These are phyloP conservation scores for Talinum fruticosum DNA, from an alignment of 148 eudicot species.

Conservation along the genomic window DNA sequence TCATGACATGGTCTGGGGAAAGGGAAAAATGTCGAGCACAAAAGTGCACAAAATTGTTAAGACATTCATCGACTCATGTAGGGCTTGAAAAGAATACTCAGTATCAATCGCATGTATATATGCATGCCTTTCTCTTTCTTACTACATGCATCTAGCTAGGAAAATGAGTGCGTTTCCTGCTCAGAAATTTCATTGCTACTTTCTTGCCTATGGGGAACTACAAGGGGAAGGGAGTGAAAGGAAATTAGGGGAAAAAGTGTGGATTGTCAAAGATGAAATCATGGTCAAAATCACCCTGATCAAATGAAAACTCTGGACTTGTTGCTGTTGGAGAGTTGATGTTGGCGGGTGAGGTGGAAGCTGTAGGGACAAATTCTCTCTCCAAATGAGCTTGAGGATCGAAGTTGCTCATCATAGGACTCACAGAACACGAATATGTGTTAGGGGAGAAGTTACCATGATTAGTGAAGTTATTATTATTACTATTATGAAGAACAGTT, in stretches of 20 bases:
- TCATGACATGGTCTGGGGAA: not conserved
- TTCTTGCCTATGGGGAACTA: not conserved
- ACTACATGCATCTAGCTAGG: slow-evolving; percentile 1
- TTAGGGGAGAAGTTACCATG: not conserved
- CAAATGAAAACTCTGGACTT: slow-evolving; percentile 2
- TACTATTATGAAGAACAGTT: not conserved
- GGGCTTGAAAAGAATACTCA: not conserved
- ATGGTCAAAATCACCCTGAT: slow-evolving; percentile 10
- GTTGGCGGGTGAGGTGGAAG: not conserved
- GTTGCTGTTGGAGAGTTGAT: not conserved
- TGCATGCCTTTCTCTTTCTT: not conserved
- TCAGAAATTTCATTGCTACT: not conserved
- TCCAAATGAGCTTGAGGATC: not conserved
- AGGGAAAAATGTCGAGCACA: not conserved
- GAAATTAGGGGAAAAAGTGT: not conserved
- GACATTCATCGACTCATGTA: not conserved
- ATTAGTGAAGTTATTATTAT: not conserved
- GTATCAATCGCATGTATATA: not conserved
- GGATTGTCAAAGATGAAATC: slow-evolving; percentile 3
- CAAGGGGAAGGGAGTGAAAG: too few species aligned
- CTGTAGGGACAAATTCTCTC: not conserved
- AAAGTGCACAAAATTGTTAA: not conserved
- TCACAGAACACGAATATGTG: not conserved
- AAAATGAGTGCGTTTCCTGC: not conserved
- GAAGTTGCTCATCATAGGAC: not conserved